Evolutionary conservation across 768 basidiomycete genomes (phyloP).

Genomic region (Rhizopogon vesiculosus): DNA sequence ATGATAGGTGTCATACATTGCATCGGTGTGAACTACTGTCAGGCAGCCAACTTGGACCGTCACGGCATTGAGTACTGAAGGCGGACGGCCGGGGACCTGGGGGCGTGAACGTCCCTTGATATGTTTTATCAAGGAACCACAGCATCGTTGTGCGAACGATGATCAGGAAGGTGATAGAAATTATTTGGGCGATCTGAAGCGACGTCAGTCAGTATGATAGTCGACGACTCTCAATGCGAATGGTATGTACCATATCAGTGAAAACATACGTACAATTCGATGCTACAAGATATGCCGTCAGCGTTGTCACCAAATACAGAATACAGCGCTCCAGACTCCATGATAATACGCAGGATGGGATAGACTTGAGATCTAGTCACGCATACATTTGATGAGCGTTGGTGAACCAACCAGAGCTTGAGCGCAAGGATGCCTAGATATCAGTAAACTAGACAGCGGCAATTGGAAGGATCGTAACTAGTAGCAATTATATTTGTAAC

Average conservation of each 20-base stretch:
- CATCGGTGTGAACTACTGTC: no score
- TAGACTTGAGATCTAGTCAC: not conserved
- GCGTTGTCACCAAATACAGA: not conserved
- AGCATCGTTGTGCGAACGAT: not conserved
- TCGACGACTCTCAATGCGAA: not conserved
- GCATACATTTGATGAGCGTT: not conserved
- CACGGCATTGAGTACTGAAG: no score
- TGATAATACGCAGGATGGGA: not conserved
- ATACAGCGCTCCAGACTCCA: conserved; percentile 1
- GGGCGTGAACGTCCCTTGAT: not conserved
- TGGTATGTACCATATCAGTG: not conserved
- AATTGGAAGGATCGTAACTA: not conserved
- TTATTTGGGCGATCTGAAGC: conserved; percentile 1
- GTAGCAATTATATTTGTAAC: conserved; percentile 6
- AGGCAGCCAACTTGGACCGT: no score
- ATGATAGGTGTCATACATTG: no score
- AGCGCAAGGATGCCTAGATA: not conserved
- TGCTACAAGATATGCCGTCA: not conserved
- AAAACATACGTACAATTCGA: not conserved
- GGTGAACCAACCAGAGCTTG: not conserved
- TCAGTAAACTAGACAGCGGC: not conserved
- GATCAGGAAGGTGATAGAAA: not conserved
- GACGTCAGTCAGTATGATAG: not conserved
- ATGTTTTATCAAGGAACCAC: not conserved
- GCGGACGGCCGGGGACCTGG: no score